These are phyloP conservation scores for Aspergillus hiratsukae DNA, from an alignment of 2,329 filamentous ascomycete genomes.

Conservation along the genomic window DNA sequence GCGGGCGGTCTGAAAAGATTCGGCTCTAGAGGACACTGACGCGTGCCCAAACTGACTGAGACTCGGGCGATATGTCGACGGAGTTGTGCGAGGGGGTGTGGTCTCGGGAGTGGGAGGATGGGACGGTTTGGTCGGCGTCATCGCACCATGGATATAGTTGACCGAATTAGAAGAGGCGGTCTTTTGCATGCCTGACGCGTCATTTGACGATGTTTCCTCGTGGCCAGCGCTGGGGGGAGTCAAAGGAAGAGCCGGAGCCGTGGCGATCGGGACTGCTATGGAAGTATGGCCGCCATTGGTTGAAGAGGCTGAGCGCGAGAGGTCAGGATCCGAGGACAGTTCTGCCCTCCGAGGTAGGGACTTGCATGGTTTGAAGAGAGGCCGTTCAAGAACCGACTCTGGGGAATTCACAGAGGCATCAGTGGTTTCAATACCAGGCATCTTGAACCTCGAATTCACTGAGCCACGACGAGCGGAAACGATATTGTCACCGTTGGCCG, in stretches of 20 bases:
- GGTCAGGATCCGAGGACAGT: slow-evolving; percentile 18
- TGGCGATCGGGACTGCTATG: slow-evolving; percentile 17
- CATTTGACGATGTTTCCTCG: slow-evolving; percentile 16
- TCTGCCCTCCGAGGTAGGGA: slow-evolving; percentile 34
- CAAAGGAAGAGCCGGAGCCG: slow-evolving; percentile 31
- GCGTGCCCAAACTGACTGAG: slow-evolving; percentile 52
- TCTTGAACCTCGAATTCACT: slow-evolving; percentile 13
- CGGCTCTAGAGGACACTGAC: slow-evolving; percentile 56
- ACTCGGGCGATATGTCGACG: slow-evolving; percentile 30
- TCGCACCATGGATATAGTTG: slow-evolving; percentile 22
- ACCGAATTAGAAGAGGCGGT: slow-evolving; percentile 22
- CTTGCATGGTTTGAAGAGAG: slow-evolving; percentile 37
- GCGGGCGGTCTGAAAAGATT: slow-evolving; percentile 68
- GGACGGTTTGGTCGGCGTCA: slow-evolving; percentile 60
- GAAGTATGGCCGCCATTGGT: slow-evolving; percentile 21
- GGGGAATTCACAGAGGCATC: slow-evolving; percentile 23
- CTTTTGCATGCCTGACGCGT: slow-evolving; percentile 19
- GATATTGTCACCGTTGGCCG: neutral
- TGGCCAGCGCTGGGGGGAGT: slow-evolving; percentile 33
- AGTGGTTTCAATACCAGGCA: slow-evolving; percentile 29
- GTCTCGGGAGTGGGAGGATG: slow-evolving; percentile 72
- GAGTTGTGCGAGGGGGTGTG: slow-evolving; percentile 58
- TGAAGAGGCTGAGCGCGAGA: slow-evolving; percentile 21
- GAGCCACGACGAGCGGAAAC: neutral
- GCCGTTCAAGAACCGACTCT: slow-evolving; percentile 15